Percentiles rank a stretch among this genome's conserved stretches.
Conservation (phyloP, 75 land plant species). For the Sequoiadendron giganteum region DNA sequence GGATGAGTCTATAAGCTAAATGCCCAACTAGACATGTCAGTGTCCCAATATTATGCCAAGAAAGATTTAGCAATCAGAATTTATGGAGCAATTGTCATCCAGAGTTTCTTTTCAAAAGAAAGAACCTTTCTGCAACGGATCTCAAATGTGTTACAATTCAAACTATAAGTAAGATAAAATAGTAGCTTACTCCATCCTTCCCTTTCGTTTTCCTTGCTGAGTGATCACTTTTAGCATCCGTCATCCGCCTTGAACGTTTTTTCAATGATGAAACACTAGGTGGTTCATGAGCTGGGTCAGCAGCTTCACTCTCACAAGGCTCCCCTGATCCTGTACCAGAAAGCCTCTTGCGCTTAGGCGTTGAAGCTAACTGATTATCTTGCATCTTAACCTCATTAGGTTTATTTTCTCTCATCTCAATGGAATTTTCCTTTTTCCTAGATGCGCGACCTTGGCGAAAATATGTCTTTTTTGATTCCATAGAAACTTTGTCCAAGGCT, state of each 20-base stretch:
- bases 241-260: conserved; percentile 19
- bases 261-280: conserved; percentile 18
- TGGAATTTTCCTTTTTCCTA: background rate
- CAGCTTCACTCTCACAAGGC: conserved; percentile 26
- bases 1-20: background rate
- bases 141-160: background rate
- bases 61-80: background rate
- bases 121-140: background rate
- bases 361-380: background rate
- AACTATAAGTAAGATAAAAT: conserved; percentile 6
- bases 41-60: background rate
- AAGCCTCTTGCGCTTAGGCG: conserved; percentile 52
- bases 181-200: conserved; percentile 67
- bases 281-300: conserved; percentile 23
- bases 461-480: conserved; percentile 9
- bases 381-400: background rate
- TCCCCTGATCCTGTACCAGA: conserved; percentile 17
- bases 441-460: conserved; percentile 15
- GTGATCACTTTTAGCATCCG: conserved; percentile 13
- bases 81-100: background rate
- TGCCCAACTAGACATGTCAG: background rate
- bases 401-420: background rate
- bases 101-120: background rate
- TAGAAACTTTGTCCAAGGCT: conserved; percentile 4
- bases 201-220: conserved; percentile 51